A percentile compares a stretch with the other conserved stretches of the same genome.
These are phyloP conservation scores for Aspergillus sclerotialis DNA, from an alignment of 2,329 filamentous ascomycete species.

Conservation along the genomic window DNA sequence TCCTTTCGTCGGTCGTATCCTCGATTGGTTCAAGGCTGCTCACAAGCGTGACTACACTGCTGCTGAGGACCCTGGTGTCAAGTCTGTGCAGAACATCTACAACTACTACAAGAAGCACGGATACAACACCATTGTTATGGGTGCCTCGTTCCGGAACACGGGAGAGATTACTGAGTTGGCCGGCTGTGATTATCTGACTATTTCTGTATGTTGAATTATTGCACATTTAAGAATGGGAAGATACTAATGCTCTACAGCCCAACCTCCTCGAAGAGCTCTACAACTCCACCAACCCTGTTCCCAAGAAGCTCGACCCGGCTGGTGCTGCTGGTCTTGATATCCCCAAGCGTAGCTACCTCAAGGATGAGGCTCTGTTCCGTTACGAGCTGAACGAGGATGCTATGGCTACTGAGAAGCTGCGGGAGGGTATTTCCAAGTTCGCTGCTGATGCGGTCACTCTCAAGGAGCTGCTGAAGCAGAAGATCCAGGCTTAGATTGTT, in stretches of 20 bases:
- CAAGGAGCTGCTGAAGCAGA: slow-evolving; percentile 84
- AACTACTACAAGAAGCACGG: slow-evolving; percentile 99
- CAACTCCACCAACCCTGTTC: slow-evolving; percentile 73
- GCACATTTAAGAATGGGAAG: background rate
- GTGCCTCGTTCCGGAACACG: slow-evolving; percentile 91
- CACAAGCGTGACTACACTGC: slow-evolving; percentile 89
- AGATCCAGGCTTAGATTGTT: slow-evolving; percentile 53
- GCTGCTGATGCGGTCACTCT: slow-evolving; percentile 90
- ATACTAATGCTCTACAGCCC: slow-evolving; percentile 49
- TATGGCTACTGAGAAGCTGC: slow-evolving; percentile 99
- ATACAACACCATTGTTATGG: slow-evolving; percentile 99
- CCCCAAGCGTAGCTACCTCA: slow-evolving; percentile 84
- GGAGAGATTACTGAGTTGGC: slow-evolving; percentile 98
- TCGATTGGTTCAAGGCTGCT: slow-evolving; percentile 98
- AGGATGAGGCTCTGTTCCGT: slow-evolving; percentile 83
- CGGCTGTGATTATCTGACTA: slow-evolving; percentile 98
- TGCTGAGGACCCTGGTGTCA: slow-evolving; percentile 91
- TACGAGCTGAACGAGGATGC: slow-evolving; percentile 99
- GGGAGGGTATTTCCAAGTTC: slow-evolving; percentile 99
- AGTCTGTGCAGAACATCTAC: slow-evolving; percentile 88
- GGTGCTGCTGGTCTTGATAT: slow-evolving; percentile 63
- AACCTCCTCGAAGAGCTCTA: slow-evolving; percentile 89
- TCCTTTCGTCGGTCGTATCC: slow-evolving; percentile 96
- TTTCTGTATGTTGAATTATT: slow-evolving; percentile 59
- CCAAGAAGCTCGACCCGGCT: slow-evolving; percentile 82